phyloP scores from a whole-genome alignment of 176 grass and related monocot species.

The Oryza glumipatula region DNA sequence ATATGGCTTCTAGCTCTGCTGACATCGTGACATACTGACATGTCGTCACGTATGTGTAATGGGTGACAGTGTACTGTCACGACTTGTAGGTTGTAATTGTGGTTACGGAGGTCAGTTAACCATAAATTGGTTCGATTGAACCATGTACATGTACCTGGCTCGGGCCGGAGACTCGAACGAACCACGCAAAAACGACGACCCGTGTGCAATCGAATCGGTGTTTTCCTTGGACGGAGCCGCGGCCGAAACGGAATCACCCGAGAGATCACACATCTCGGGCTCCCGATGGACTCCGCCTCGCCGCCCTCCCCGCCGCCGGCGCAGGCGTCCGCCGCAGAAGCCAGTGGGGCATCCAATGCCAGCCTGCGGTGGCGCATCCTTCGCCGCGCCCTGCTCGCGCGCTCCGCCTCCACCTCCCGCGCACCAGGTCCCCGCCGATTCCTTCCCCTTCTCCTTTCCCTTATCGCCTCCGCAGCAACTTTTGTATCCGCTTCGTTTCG shows the following conservation, averaged over 20 bases:
- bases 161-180: no score
- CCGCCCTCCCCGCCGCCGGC: conserved; percentile 5
- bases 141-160: conserved; percentile 20
- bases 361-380: conserved; percentile 70
- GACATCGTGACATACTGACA: not conserved
- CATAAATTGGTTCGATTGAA: not conserved
- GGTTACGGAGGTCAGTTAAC: not conserved
- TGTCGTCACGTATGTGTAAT: not conserved
- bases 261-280: not conserved
- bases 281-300: conserved; percentile 37
- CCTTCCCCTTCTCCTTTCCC: conserved; percentile 8
- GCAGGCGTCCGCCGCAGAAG: conserved; percentile 5
- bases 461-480: not conserved
- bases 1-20: not conserved
- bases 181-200: not conserved
- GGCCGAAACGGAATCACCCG: not conserved
- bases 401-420: conserved; percentile 36
- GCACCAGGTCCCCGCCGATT: conserved; percentile 34
- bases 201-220: not conserved
- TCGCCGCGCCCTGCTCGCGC: conserved; percentile 53
- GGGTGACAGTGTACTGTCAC: not conserved
- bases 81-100: not conserved
- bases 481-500: not conserved
- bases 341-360: conserved; percentile 45
- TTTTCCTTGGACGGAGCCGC: no score